Conservation (phyloP, 2,329 filamentous ascomycete species). For the Didymella segeticola region DNA sequence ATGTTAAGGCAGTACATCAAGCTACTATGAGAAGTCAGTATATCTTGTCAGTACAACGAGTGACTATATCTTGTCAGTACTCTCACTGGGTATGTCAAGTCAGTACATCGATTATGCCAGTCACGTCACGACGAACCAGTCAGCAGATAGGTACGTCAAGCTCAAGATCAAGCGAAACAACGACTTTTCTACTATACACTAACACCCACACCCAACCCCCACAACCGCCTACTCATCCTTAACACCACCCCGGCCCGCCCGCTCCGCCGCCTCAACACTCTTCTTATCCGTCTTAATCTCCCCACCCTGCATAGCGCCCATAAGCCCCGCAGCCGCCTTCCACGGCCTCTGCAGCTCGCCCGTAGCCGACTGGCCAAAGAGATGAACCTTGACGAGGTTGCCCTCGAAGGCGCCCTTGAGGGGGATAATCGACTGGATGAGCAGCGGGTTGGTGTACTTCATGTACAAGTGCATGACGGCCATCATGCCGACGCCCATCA, state of each 20-base stretch:
- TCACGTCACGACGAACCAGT: no score
- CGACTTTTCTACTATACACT: background rate
- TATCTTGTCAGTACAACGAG: no score
- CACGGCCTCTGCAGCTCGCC: conserved; percentile 96
- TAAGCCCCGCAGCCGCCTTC: conserved; percentile 84
- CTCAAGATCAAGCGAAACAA: no score
- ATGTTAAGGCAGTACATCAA: no score
- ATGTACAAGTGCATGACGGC: conserved; percentile 98
- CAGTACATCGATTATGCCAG: no score
- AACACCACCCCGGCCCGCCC: conserved; percentile 57
- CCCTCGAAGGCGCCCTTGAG: conserved; percentile 94
- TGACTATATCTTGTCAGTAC: no score
- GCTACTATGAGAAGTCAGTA: no score
- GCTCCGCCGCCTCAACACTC: conserved; percentile 61
- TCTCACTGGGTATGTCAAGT: no score
- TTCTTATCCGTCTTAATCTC: conserved; percentile 83
- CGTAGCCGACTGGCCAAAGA: conserved; percentile 83
- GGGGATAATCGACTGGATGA: conserved; percentile 98
- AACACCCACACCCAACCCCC: no score
- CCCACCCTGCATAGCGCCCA: conserved; percentile 75
- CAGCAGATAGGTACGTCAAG: no score
- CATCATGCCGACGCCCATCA: conserved; percentile 99
- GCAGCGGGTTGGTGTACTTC: conserved; percentile 98
- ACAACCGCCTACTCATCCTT: conserved; percentile 61
- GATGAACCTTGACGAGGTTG: conserved; percentile 95